Evolutionary conservation across 164 flowering plant species (phyloP).

Genomic region (Nymphaea thermarum): DNA sequence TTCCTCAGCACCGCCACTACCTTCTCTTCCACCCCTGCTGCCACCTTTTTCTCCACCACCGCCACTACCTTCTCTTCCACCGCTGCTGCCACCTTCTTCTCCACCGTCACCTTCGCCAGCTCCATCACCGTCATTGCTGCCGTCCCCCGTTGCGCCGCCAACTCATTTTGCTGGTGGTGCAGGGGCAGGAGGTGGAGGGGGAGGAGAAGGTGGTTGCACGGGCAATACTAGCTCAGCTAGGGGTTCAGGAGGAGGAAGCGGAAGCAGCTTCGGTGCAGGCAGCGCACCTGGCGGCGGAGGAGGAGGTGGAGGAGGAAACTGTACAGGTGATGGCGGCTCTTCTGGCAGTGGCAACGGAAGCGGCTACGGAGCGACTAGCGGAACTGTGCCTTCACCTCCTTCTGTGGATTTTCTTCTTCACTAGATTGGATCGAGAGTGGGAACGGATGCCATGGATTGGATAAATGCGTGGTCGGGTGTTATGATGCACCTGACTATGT

Average conservation of each 20-base stretch:
- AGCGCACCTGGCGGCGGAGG: neutral
- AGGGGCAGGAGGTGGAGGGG: neutral
- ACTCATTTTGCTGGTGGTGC: neutral
- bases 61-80: neutral
- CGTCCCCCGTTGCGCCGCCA: neutral
- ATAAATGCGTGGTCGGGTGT: too few species aligned
- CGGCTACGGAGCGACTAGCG: neutral
- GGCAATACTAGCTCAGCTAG: neutral
- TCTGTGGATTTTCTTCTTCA: neutral
- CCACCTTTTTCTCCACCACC: neutral
- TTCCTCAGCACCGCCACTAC: neutral
- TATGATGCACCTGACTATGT: too few species aligned
- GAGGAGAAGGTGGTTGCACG: neutral
- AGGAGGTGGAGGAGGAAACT: neutral
- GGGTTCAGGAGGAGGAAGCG: neutral
- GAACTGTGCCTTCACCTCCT: neutral
- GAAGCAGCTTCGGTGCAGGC: neutral
- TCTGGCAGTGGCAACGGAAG: neutral
- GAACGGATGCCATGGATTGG: neutral
- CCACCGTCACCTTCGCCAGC: neutral
- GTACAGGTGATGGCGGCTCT: neutral
- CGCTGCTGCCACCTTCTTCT: neutral
- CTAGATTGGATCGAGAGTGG: neutral
- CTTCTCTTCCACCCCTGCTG: neutral
- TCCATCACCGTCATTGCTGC: neutral